Percentiles rank a stretch among this genome's conserved stretches.
Conservation (phyloP, 306 rosid genomes). For the Alnus glutinosa region DNA sequence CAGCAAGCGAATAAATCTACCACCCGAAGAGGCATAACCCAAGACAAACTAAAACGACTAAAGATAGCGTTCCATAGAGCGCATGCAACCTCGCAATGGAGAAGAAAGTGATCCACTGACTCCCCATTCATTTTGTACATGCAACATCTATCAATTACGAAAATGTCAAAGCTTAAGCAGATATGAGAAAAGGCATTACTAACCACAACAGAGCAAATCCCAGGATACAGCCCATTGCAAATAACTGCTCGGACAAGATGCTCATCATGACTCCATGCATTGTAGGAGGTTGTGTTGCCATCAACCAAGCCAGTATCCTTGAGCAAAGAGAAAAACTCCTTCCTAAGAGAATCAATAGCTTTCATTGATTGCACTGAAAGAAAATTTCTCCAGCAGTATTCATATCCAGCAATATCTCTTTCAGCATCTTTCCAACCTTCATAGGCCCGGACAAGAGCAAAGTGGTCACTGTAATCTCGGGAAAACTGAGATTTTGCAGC, state of each 20-base stretch:
- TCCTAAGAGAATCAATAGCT: slow-evolving; percentile 89
- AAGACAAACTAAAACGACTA: too few species aligned
- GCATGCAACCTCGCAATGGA: too few species aligned
- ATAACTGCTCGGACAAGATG: slow-evolving; percentile 75
- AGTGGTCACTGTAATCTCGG: slow-evolving; percentile 80
- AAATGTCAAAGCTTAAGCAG: background rate
- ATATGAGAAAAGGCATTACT: slow-evolving; percentile 20
- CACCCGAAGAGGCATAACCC: too few species aligned
- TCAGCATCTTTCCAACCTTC: slow-evolving; percentile 93
- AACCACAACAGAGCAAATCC: slow-evolving; percentile 93
- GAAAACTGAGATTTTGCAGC: slow-evolving; percentile 89
- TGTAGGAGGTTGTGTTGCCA: slow-evolving; percentile 52
- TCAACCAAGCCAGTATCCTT: slow-evolving; percentile 78
- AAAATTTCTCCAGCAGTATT: slow-evolving; percentile 94
- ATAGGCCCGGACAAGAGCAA: slow-evolving; percentile 83
- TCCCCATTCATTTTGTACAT: too few species aligned
- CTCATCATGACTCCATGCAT: slow-evolving; percentile 67
- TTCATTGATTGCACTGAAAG: slow-evolving; percentile 88
- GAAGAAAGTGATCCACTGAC: too few species aligned
- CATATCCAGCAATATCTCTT: slow-evolving; percentile 67
- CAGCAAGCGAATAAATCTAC: too few species aligned
- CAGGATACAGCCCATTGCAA: slow-evolving; percentile 93
- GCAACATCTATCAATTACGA: too few species aligned
- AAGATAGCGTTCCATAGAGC: too few species aligned
- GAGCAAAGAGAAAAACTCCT: slow-evolving; percentile 70